These are phyloP conservation scores for Kernera saxatilis DNA, from an alignment of 345 rosid genomes.

Conservation along the genomic window DNA sequence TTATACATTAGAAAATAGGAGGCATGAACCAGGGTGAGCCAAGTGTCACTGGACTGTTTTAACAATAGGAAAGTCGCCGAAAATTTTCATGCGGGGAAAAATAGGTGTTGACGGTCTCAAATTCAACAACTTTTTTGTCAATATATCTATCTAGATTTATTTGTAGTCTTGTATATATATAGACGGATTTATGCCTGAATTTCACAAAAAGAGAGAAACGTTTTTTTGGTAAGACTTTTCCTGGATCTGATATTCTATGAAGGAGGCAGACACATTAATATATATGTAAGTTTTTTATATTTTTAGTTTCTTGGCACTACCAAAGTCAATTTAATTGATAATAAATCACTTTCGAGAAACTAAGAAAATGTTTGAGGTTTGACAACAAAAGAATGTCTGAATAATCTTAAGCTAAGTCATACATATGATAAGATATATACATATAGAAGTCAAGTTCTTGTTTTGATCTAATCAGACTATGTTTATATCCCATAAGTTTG, in stretches of 20 bases:
- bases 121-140: neutral
- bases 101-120: constrained; percentile 3
- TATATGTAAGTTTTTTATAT: neutral
- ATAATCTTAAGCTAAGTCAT: neutral
- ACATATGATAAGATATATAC: neutral
- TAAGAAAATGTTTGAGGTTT: neutral
- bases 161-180: neutral
- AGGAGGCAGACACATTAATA: neutral
- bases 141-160: neutral
- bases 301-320: neutral
- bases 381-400: neutral
- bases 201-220: neutral
- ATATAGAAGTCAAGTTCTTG: neutral
- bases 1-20: neutral
- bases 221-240: constrained; percentile 12
- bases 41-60: constrained; percentile 6
- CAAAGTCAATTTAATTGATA: constrained; percentile 13
- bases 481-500: neutral
- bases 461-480: neutral
- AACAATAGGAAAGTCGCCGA: constrained; percentile 10
- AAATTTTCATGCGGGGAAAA: neutral
- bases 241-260: neutral
- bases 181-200: neutral
- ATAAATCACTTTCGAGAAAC: neutral
- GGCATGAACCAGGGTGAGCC: constrained; percentile 11